phyloP scores from a whole-genome alignment of 768 basidiomycete genomes.

The Trametes cubensis region DNA sequence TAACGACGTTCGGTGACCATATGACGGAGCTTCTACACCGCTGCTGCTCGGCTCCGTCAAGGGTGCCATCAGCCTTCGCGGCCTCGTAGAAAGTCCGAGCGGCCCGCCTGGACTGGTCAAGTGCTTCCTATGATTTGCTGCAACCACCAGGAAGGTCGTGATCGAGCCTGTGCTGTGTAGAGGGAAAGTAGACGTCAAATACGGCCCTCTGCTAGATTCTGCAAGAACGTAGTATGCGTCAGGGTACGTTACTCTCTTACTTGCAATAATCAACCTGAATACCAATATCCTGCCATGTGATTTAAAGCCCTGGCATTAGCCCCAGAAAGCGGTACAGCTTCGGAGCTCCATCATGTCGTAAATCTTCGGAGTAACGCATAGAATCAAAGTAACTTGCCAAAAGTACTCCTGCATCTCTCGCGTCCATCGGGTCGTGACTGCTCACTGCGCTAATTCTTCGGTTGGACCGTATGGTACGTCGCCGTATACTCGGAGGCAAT shows the following conservation, averaged over 20 bases:
- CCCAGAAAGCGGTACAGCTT: conserved; percentile 14
- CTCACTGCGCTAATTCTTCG: conserved; percentile 19
- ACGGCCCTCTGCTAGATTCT: too few relatives aligned
- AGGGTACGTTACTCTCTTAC: too few relatives aligned
- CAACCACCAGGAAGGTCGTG: background rate
- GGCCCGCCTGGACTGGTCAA: background rate
- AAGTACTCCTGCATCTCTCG: conserved; percentile 8
- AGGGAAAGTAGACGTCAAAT: too few relatives aligned
- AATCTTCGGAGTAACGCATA: conserved; percentile 11
- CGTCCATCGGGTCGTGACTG: conserved; percentile 11
- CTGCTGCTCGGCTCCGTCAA: background rate
- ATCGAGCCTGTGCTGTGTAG: background rate
- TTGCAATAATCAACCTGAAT: too few relatives aligned
- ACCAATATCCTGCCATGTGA: too few relatives aligned
- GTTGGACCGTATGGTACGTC: conserved; percentile 3
- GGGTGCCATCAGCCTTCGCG: background rate
- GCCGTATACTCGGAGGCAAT: conserved; percentile 22
- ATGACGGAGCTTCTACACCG: background rate
- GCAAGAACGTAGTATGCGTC: too few relatives aligned
- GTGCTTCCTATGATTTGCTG: background rate
- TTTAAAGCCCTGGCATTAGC: background rate
- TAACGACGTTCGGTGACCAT: too few relatives aligned
- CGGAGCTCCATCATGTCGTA: background rate
- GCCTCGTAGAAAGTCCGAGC: background rate
- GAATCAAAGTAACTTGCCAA: conserved; percentile 7